Conservation (phyloP, 2,329 filamentous ascomycete genomes). For the Epichloe gansuensis region DNA sequence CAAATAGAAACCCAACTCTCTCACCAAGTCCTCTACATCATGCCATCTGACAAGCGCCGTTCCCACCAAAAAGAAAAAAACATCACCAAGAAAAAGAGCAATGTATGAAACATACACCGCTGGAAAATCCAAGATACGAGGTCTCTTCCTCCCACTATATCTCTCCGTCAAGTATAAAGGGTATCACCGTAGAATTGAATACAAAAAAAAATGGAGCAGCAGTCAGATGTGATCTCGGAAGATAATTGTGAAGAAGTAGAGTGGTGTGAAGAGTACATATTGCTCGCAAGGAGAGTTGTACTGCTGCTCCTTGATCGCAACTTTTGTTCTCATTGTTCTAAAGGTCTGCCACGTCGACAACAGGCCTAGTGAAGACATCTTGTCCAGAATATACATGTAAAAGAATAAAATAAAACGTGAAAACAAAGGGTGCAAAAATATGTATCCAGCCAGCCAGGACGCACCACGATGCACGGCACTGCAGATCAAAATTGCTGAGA, state of each 20-base stretch:
- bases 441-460: conserved; percentile 13
- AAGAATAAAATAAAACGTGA: conserved; percentile 7
- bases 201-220: conserved; percentile 11
- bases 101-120: not conserved
- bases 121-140: not conserved
- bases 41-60: too few relatives aligned
- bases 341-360: not conserved
- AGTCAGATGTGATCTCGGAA: conserved; percentile 6
- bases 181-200: conserved; percentile 24
- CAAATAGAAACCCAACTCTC: too few relatives aligned
- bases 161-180: conserved; percentile 11
- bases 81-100: not conserved
- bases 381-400: conserved; percentile 8
- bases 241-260: conserved; percentile 9
- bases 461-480: conserved; percentile 7
- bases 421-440: conserved; percentile 4
- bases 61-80: not conserved
- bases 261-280: not conserved
- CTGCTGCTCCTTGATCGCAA: not conserved
- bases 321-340: not conserved
- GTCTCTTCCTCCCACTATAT: not conserved
- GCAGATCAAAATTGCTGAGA: conserved; percentile 1
- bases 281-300: not conserved
- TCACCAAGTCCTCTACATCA: not conserved
- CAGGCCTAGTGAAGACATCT: conserved; percentile 12